Percentiles rank a stretch among this genome's conserved stretches.
These are phyloP conservation scores for Graphilbum ipis-grandicollis DNA, from an alignment of 2,329 filamentous ascomycete genomes.

Conservation along the genomic window DNA sequence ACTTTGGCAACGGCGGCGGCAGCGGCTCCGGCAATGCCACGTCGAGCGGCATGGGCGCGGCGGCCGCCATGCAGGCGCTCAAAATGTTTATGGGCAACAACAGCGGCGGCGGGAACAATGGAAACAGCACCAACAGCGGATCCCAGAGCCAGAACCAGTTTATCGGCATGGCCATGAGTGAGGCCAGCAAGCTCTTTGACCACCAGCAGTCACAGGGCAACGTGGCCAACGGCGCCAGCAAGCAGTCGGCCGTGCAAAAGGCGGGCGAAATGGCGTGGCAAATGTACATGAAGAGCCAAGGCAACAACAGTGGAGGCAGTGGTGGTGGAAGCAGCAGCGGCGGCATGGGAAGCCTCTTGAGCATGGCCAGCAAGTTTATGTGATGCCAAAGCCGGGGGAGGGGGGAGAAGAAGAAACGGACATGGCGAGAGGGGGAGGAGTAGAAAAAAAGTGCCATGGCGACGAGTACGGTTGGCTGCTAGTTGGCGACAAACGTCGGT, in stretches of 20 bases:
- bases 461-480: too few species aligned
- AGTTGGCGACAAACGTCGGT: too few species aligned
- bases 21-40: conserved; percentile 28
- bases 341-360: conserved; percentile 22
- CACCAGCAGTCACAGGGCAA: conserved; percentile 36
- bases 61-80: conserved; percentile 66
- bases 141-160: conserved; percentile 60
- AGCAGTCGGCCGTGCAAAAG: conserved; percentile 62
- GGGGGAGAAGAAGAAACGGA: too few species aligned
- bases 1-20: conserved; percentile 38
- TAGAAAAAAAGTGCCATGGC: too few species aligned
- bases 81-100: conserved; percentile 48
- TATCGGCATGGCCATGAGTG: conserved; percentile 70
- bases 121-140: too few species aligned
- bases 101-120: conserved; percentile 26
- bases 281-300: conserved; percentile 74
- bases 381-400: too few species aligned
- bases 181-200: conserved; percentile 64
- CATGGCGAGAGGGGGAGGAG: too few species aligned
- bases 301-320: conserved; percentile 29
- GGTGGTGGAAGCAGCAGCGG: conserved; percentile 27
- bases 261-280: conserved; percentile 79
- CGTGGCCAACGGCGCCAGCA: conserved; percentile 43
- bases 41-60: conserved; percentile 41
- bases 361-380: conserved; percentile 31